Evolutionary conservation across 768 basidiomycete genomes (phyloP), one percentile per base, ranked within the genome.

Genomic region (Tylopilus subfusipes): DNA sequence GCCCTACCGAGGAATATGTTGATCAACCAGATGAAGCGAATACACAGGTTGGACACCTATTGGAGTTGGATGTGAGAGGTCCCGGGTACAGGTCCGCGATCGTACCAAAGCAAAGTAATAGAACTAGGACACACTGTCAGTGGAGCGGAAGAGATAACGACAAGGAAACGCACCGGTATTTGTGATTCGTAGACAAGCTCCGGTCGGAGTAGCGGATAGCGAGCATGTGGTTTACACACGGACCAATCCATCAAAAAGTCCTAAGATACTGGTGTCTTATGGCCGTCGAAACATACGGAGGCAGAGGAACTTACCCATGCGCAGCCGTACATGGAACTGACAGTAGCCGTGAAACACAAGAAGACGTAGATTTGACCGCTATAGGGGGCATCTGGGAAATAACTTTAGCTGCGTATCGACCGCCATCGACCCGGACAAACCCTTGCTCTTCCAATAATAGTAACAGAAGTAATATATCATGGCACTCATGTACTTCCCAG

Each of bases 221-320:
- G 74, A 9, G 77, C 74, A 53, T 75, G 84, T 4, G 79, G 76
- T 53, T 81, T 77, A 38, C 91, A 74, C 30, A 98, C 63, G 1
- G 89, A 90, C 96, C 96, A 98, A 68, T 98, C 96, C 83, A 96
- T 90, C 18, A 88, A 66, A 36, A 94, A 69, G 64, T 97, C 93
- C 93, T 91, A 57, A 48, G 42, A 40, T 25, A 52, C 30, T 21
- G 13, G 16, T 24, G 21, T 49, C 40, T 19, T 9, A 40, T 30
- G 11, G 18, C 11, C n/a, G 13, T 45, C 14, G 7, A 19, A 44
- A 49, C 16, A 25, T 30, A 14, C 11, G 12, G 6, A 51, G 31
- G 18, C 0, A 12, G 36, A 42, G 14, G 11, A 11, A 64, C 83
- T 48, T 63, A 92, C 93, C 94, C 97, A 98, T 34, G 81, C 68